Conservation (phyloP, 306 rosid species). For the Medicago arabica region DNA sequence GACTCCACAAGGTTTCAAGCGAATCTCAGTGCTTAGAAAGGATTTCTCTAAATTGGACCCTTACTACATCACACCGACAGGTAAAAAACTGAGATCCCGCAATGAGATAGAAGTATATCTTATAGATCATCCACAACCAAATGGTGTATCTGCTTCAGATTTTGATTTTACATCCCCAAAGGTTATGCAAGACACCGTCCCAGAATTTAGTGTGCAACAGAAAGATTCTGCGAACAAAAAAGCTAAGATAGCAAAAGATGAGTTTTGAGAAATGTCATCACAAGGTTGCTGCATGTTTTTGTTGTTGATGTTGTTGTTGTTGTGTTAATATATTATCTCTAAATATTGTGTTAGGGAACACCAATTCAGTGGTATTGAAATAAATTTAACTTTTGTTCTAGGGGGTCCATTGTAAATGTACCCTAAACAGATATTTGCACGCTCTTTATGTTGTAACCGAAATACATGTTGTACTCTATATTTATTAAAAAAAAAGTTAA, state of each 20-base stretch:
- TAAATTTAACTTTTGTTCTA: no score
- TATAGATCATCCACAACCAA: constrained; percentile 59
- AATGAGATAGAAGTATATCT: constrained; percentile 64
- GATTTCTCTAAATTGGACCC: constrained; percentile 84
- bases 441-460: no score
- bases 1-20: constrained; percentile 74
- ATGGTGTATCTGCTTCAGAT: constrained; percentile 48
- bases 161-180: constrained; percentile 76
- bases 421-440: no score
- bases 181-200: constrained; percentile 81
- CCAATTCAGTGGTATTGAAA: no score
- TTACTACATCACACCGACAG: constrained; percentile 68
- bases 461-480: no score
- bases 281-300: constrained; percentile 25
- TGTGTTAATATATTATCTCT: no score
- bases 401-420: no score
- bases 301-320: no score
- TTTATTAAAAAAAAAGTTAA: neutral
- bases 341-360: no score
- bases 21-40: constrained; percentile 69
- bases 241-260: neutral
- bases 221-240: constrained; percentile 54
- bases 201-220: constrained; percentile 46
- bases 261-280: constrained; percentile 27
- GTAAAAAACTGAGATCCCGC: constrained; percentile 73